These are phyloP conservation scores for Podaxis sp. DNA, from an alignment of 768 basidiomycete species.

Conservation along the genomic window DNA sequence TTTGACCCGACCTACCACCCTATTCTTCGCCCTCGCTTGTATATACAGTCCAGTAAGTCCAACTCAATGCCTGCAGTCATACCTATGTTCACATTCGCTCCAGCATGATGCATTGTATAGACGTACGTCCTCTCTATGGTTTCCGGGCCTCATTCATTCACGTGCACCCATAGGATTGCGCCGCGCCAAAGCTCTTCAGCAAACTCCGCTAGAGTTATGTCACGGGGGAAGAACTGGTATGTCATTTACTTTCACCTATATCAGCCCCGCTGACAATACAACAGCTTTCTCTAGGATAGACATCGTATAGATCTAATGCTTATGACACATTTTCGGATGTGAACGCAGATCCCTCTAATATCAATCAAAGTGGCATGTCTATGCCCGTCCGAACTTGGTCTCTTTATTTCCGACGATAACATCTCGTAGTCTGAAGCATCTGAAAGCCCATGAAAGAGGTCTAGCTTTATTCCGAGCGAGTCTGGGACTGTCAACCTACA, in stretches of 20 bases:
- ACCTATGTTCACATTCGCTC: slow-evolving; percentile 13
- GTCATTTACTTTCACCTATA: not conserved
- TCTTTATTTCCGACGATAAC: not conserved
- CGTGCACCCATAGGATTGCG: slow-evolving; percentile 48
- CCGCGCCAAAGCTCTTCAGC: slow-evolving; percentile 80
- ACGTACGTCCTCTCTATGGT: slow-evolving; percentile 50
- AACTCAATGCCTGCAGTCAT: not conserved
- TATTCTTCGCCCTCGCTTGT: not conserved
- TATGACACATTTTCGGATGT: not conserved
- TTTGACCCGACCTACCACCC: not conserved
- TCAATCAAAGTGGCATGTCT: not conserved
- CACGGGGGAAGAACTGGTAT: not conserved
- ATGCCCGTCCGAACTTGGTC: not conserved
- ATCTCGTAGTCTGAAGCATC: too few relatives aligned
- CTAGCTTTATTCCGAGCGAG: too few relatives aligned
- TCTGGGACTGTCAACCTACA: too few relatives aligned
- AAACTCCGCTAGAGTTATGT: slow-evolving; percentile 54
- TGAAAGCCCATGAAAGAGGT: too few relatives aligned
- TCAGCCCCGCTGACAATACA: not conserved
- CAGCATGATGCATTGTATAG: slow-evolving; percentile 93
- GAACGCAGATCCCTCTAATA: not conserved
- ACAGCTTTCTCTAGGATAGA: not conserved
- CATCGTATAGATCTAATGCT: not conserved
- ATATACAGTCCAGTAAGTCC: slow-evolving; percentile 64
- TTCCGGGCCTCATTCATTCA: slow-evolving; percentile 22